Base-by-base conservation (phyloP, 2,329 filamentous ascomycete species). In the Fusarium staphyleae region DNA sequence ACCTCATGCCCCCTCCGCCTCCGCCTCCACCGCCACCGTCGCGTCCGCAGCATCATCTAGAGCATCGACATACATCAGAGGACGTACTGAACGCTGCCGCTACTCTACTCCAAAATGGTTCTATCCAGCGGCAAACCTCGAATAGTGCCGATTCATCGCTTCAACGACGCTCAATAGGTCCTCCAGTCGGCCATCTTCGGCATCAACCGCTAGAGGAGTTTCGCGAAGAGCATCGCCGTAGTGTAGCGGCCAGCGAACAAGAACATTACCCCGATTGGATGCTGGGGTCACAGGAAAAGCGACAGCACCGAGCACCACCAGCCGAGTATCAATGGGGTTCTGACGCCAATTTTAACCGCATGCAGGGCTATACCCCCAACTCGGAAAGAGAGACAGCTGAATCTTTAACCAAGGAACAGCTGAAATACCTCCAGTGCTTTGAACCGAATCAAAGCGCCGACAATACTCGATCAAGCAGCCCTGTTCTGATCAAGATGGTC, bases 311-410 rank as follows among this genome's bases (percentile, higher is more conserved):
- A 53, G 72, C 71, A 66, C 72, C 72, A 29, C 73, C 72, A 51
- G 54, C 77, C 65, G 78, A 81, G 45, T 77, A 88, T 36, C 82
- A 83, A 56, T 90, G 85, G 82, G 88, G 88, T 9, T 88, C 88
- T 1, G 88, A 91, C 70, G 70, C 79, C n/a, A 83, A 77, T 51
- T 91, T 91, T 68, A 79, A 75, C 55, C 71, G 74, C 16, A 69
- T 78, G 5, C 82, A 84, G 62, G 80, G 78, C n/a, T 91, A 87
- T 63, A 74, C 83, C 6, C 81, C 86, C 1, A 76, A 77, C 9
- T 77, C 80, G 6, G 74, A 79, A 52, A 80, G 83, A 61, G 85
- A 87, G 30, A 83, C 83, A 3, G 77, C 78, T 26, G 84, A 87
- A 52, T 78, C 81, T 11, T 71, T 86, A 26, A 79, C 83, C 30